phyloP scores from a whole-genome alignment of 176 grass and related monocot genomes.

The Oryza meyeriana region DNA sequence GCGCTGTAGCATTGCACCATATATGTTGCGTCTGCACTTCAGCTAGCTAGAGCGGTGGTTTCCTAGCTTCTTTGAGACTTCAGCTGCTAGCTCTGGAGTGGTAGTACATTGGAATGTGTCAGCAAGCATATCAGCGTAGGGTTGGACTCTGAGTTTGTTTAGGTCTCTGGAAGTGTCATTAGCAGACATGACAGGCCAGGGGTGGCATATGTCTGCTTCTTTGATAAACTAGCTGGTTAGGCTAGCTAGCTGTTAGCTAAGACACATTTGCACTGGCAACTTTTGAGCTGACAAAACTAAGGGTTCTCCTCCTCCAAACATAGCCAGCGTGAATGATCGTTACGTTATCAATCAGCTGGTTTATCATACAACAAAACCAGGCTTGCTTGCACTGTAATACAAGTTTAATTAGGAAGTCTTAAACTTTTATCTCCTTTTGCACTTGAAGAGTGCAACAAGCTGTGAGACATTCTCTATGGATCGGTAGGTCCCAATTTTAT shows the following conservation, averaged over 20 bases:
- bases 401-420: not conserved
- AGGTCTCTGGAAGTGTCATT: not conserved
- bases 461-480: not conserved
- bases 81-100: no score
- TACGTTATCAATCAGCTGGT: not conserved
- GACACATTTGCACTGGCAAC: not conserved
- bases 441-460: not conserved
- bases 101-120: not conserved
- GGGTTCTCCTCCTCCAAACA: not conserved
- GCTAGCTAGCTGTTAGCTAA: not conserved
- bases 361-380: not conserved
- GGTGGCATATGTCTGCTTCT: not conserved
- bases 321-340: not conserved
- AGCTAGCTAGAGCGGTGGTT: no score
- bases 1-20: not conserved
- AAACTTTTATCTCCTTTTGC: not conserved
- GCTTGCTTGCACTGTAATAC: slow-evolving; percentile 12
- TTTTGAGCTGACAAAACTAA: not conserved
- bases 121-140: not conserved
- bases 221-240: not conserved
- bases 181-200: not conserved
- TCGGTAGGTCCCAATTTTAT: not conserved
- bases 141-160: not conserved
- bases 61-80: no score
- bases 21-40: not conserved